Evolutionary conservation across 2,329 filamentous ascomycete species (phyloP).

Genomic region (Colletotrichum sp.): DNA sequence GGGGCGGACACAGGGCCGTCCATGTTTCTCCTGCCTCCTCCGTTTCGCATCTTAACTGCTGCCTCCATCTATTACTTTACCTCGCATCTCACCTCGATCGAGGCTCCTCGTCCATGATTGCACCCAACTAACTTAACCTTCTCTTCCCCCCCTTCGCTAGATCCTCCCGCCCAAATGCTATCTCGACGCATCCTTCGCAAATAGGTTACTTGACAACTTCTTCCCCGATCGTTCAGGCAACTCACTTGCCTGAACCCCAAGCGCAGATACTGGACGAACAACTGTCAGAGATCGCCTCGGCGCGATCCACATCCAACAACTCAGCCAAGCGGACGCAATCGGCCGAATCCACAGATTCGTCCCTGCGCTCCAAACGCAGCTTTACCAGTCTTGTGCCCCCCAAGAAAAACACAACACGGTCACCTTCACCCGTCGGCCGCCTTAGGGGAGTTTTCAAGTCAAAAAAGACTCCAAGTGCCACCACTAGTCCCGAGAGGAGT

Average conservation of each 20-base stretch:
- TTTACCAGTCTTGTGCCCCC: constrained; percentile 46
- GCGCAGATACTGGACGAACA: constrained; percentile 42
- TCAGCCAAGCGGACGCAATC: constrained; percentile 36
- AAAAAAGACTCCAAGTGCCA: constrained; percentile 53
- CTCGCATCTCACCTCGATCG: neutral
- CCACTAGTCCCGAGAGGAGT: constrained; percentile 41
- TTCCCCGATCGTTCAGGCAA: constrained; percentile 69
- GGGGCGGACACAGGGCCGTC: neutral
- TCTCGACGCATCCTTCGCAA: constrained; percentile 68
- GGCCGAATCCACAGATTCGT: constrained; percentile 31
- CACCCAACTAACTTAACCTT: constrained; percentile 12
- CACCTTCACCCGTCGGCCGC: constrained; percentile 73
- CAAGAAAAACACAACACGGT: constrained; percentile 55
- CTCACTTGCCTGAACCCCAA: constrained; percentile 53
- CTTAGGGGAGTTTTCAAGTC: constrained; percentile 74
- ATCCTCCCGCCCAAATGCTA: constrained; percentile 43
- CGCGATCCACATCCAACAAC: constrained; percentile 41
- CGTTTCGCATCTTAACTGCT: constrained; percentile 9
- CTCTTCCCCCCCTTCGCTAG: constrained; percentile 2
- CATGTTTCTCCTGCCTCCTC: constrained; percentile 17
- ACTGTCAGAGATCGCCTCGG: constrained; percentile 26
- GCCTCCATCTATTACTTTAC: neutral
- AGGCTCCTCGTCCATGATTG: neutral
- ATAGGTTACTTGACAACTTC: constrained; percentile 72
- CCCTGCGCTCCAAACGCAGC: constrained; percentile 32